Evolutionary conservation across 2,329 filamentous ascomycete species (phyloP).

Genomic region (Monilinia laxa): DNA sequence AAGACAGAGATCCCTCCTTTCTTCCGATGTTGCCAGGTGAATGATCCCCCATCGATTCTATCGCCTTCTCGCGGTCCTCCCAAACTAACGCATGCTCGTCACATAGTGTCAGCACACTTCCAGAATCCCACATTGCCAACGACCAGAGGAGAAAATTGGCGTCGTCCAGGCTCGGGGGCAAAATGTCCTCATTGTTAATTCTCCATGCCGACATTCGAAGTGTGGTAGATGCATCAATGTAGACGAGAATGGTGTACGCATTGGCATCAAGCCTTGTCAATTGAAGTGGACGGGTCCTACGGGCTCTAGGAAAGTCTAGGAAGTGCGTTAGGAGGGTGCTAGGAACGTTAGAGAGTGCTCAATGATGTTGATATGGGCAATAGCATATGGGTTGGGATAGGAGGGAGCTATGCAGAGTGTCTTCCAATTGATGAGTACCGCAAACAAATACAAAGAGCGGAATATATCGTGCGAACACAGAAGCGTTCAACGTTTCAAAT

Average conservation of each 20-base stretch:
- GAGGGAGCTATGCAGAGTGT: background rate
- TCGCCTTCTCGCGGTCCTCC: background rate
- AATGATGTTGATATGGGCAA: background rate
- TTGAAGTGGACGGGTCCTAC: constrained; percentile 8
- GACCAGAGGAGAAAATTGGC: background rate
- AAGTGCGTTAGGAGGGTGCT: background rate
- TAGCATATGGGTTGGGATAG: background rate
- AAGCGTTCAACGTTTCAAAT: background rate
- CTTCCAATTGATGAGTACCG: too few species aligned
- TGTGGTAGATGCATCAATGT: constrained; percentile 6
- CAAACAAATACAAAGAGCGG: too few species aligned
- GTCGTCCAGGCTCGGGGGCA: background rate
- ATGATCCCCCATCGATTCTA: background rate
- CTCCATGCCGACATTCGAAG: background rate
- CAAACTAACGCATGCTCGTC: background rate
- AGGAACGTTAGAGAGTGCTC: too few species aligned
- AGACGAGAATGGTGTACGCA: constrained; percentile 2
- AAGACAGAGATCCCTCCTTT: background rate
- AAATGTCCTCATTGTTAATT: background rate
- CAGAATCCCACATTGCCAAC: background rate
- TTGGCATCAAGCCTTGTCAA: constrained; percentile 8
- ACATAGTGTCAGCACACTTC: constrained; percentile 1
- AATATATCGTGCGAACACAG: background rate
- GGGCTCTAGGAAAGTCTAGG: background rate
- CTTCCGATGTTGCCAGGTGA: constrained; percentile 14